Evolutionary conservation across 2,329 filamentous ascomycete genomes (phyloP), one percentile per base, ranked within the genome.

Genomic region (Diaporthe vaccinii): DNA sequence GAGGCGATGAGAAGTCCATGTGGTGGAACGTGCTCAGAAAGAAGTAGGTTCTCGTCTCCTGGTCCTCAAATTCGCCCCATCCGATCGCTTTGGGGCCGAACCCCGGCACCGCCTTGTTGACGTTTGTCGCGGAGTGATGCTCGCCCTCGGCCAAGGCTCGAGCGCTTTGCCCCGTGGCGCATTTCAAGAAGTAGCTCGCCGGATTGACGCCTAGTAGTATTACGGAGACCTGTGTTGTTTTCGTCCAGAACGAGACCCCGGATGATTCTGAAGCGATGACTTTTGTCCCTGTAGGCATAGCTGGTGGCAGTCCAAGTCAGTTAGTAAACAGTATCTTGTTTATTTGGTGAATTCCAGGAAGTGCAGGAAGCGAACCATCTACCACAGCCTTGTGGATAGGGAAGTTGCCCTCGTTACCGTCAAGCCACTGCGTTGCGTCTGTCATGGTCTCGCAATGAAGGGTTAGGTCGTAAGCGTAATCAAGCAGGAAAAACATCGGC

Each of bases 331-430:
- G 25, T 4, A n/a, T 1, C 1, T 25, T 4, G 1, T 25, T 17
- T 9, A 4, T 22, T 46, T 58, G 6, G 2, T 36, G 20, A 57
- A 8, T 22, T 2, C 3, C 34, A 7, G 12, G 12, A 46, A 12
- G 46, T 20, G 9, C 7, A 70, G 12, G 2, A 4, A 15, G 6
- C n/a, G 2, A 46, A 70, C 67, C 67, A 70, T 44, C n/a, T 12
- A n/a, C 25, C 25, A 71, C 68, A 25, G 68, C 51, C 53, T 49
- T 71, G 39, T 71, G 68, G 20, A 71, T 8, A 51, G 62, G 62
- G 28, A 67, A 67, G 44, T 67, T 67, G 17, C 62, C 62, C 20
- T 36, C 44, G 36, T 51, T 22, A 34, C 28, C 62, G 44, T 51
- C 62, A 14, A 67, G 44, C 62, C 62, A 67, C 12, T 25, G 10